A percentile compares a stretch with the other conserved stretches of the same genome.
Evolutionary conservation across 345 rosid genomes (phyloP).

Genomic region (Hibiscus syriacus): DNA sequence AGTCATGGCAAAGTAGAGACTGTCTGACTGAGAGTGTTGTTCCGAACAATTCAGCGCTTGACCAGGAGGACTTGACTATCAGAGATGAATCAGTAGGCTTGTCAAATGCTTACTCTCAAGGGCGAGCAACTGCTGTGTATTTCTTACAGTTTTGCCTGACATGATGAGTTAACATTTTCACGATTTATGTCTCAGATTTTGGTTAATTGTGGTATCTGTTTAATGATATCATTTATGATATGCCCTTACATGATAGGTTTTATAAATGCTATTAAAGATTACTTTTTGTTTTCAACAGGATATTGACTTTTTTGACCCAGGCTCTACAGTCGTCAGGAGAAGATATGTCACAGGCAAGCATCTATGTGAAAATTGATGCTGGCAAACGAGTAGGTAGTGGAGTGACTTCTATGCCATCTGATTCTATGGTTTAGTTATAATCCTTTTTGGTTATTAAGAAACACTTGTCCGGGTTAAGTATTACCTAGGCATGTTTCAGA

Average conservation of each 20-base stretch:
- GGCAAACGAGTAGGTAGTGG: constrained; percentile 32
- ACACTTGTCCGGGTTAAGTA: not conserved
- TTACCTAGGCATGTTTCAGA: too few relatives aligned
- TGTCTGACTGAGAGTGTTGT: too few relatives aligned
- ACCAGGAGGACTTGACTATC: too few relatives aligned
- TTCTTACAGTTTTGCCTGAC: not conserved
- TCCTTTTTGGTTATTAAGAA: not conserved
- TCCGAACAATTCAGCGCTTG: too few relatives aligned
- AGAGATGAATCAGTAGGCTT: constrained; percentile 29
- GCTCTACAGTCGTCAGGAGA: constrained; percentile 60
- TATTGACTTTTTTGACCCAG: constrained; percentile 43
- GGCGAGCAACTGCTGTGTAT: constrained; percentile 30
- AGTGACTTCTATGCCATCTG: constrained; percentile 18
- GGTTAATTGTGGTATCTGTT: not conserved
- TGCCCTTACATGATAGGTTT: not conserved
- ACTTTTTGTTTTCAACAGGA: constrained; percentile 33
- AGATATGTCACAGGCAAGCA: constrained; percentile 51
- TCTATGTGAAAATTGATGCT: too few relatives aligned
- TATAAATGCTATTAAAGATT: not conserved
- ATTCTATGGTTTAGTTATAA: constrained; percentile 38
- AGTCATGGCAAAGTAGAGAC: too few relatives aligned
- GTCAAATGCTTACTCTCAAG: constrained; percentile 58
- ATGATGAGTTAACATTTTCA: not conserved
- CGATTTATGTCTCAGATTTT: too few relatives aligned
- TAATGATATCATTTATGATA: not conserved